phyloP scores from a whole-genome alignment of 306 rosid genomes.

The Inga leiocalycina region DNA sequence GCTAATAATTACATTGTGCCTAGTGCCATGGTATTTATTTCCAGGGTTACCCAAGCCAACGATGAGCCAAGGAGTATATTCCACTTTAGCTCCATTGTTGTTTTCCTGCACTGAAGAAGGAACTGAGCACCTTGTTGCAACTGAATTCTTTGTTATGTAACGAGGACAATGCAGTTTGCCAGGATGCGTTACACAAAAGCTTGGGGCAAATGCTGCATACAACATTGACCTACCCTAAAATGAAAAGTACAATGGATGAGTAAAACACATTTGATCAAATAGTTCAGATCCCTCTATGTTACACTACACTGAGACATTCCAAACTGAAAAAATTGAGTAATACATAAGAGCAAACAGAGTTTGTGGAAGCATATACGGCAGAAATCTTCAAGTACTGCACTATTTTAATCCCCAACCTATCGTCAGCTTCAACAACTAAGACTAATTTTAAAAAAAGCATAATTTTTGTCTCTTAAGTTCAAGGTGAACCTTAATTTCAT shows the following conservation, averaged over 20 bases:
- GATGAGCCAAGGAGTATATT: constrained; percentile 95
- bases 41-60: constrained; percentile 99
- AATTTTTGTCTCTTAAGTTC: background rate
- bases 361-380: background rate
- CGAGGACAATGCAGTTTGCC: constrained; percentile 34
- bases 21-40: constrained; percentile 81
- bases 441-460: background rate
- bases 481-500: background rate
- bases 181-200: constrained; percentile 46
- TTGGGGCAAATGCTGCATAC: constrained; percentile 51
- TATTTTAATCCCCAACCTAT: background rate
- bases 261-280: constrained; percentile 1
- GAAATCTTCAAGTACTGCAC: background rate
- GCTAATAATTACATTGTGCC: constrained; percentile 73
- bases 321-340: background rate
- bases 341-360: background rate
- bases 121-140: constrained; percentile 42
- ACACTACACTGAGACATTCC: background rate
- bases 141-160: constrained; percentile 31
- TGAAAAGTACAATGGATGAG: background rate
- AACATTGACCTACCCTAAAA: constrained; percentile 66
- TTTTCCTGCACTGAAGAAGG: constrained; percentile 57
- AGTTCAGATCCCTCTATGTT: constrained; percentile 1
- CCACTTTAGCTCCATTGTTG: constrained; percentile 58
- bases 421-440: background rate